Percentiles rank a stretch among this genome's conserved stretches.
phyloP scores from a whole-genome alignment of 257 asterid species.

The Asclepias syriaca region DNA sequence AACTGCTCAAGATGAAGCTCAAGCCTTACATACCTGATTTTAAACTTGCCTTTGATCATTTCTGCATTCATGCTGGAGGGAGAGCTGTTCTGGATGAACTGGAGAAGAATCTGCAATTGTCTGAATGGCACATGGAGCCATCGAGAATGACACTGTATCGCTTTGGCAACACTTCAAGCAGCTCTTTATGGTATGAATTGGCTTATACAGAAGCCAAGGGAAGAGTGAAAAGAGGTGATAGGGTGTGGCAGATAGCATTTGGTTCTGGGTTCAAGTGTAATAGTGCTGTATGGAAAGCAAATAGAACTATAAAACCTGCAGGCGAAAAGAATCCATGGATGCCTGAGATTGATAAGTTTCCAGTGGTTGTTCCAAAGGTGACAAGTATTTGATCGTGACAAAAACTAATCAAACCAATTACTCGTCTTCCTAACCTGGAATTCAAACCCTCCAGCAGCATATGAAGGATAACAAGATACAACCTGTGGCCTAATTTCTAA shows the following conservation, averaged over 20 bases:
- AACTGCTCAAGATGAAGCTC: slow-evolving; percentile 33
- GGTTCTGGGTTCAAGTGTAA: slow-evolving; percentile 44
- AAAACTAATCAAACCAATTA: neutral
- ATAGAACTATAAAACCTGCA: slow-evolving; percentile 27
- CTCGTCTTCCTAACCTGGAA: too few species aligned
- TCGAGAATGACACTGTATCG: slow-evolving; percentile 42
- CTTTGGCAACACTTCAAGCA: slow-evolving; percentile 42
- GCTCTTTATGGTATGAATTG: slow-evolving; percentile 40
- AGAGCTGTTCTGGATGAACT: slow-evolving; percentile 41
- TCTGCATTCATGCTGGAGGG: slow-evolving; percentile 47
- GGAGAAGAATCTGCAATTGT: slow-evolving; percentile 35
- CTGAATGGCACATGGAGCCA: slow-evolving; percentile 39
- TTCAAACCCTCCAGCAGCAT: too few species aligned
- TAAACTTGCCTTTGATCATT: slow-evolving; percentile 40
- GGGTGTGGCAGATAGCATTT: slow-evolving; percentile 43
- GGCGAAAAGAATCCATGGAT: slow-evolving; percentile 34
- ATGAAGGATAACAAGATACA: too few species aligned
- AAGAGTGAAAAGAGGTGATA: slow-evolving; percentile 35
- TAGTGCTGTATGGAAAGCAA: slow-evolving; percentile 42
- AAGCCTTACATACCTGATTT: slow-evolving; percentile 39
- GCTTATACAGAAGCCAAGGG: slow-evolving; percentile 42
- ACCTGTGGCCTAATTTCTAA: too few species aligned
- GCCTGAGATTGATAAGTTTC: slow-evolving; percentile 32
- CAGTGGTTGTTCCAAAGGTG: slow-evolving; percentile 35
- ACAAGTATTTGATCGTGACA: slow-evolving; percentile 16